phyloP scores from a whole-genome alignment of 495 filamentous ascomycete genomes.

The Staphylotrichum longicolle region DNA sequence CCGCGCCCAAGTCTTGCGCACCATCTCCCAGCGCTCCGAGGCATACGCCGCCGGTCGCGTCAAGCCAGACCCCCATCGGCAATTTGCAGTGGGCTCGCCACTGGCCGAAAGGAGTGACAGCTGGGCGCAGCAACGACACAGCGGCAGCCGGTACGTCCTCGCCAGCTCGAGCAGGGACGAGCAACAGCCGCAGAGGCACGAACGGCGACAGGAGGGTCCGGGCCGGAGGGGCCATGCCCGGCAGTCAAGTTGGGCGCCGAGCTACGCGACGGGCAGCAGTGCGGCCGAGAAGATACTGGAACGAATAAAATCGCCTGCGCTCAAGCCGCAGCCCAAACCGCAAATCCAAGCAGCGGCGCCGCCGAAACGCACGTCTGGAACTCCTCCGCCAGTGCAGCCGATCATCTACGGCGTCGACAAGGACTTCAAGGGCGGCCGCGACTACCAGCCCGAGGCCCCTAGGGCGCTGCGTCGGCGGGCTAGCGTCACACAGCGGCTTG shows the following conservation, averaged over 20 bases:
- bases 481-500: constrained; percentile 31
- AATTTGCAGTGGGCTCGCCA: constrained; percentile 16
- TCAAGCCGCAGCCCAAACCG: too few relatives aligned
- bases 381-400: background rate
- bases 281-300: constrained; percentile 8
- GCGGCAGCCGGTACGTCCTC: constrained; percentile 4
- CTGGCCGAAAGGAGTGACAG: background rate
- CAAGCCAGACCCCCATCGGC: constrained; percentile 27
- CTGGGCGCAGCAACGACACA: constrained; percentile 3
- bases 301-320: background rate
- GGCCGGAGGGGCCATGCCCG: constrained; percentile 9
- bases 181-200: constrained; percentile 1
- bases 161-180: constrained; percentile 6
- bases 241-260: constrained; percentile 23
- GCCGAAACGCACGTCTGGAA: background rate
- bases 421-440: background rate
- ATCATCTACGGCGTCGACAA: constrained; percentile 11
- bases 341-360: background rate
- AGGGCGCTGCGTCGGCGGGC: constrained; percentile 27
- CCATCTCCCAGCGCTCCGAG: constrained; percentile 17
- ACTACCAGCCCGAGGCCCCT: constrained; percentile 12
- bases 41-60: constrained; percentile 7
- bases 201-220: background rate
- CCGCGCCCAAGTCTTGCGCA: constrained; percentile 19
- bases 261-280: background rate